Evolutionary conservation across 768 basidiomycete genomes (phyloP), one percentile per base, ranked within the genome.

Genomic region (Lentinula sp.): DNA sequence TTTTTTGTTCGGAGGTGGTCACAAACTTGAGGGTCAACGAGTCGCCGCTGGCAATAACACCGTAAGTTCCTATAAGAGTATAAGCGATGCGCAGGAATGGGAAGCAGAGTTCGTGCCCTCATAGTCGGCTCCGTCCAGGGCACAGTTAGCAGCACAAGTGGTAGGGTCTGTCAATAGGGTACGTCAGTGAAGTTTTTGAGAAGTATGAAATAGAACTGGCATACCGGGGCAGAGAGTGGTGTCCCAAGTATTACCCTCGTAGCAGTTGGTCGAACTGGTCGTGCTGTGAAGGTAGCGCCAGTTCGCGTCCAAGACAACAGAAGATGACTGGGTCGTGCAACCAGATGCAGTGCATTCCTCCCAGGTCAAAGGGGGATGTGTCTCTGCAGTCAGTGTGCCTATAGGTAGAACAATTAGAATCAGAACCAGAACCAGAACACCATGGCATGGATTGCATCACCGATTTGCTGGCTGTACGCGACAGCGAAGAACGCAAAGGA

Each of bases 241-340:
- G 66, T 77, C 71, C 76, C 76, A 77, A 10, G 64, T 60, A 69
- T 77, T 75, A 49, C 76, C 74, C 62, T 73, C 76, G 72, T 76
- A 76, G 68, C 75, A 60, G 53, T 63, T 62, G 10, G 57, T 59
- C 6, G 23, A 51, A 13, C 57, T 35, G 18, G 35, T 42, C 35
- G 62, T 65, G 60, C 42, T 61, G 62, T 73, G 71, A n/a, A 73
- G 60, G 72, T 73, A 76, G 45, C 76, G 73, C 76, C 76, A 77
- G 69, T 76, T 76, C 42, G 74, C 52, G 66, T 76, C 76, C 67
- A 77, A 70, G 28, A 72, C 72, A 62, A 77, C 70, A 32, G 61
- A 53, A 15, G 59, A 52, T 2, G 33, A 41, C 48, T 62, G 54
- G 18, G 69, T 64, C 16, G 64, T 68, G 67, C 73, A 74, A 49